Evolutionary conservation across 306 rosid genomes (phyloP).

Genomic region (Trifolium fragiferum): DNA sequence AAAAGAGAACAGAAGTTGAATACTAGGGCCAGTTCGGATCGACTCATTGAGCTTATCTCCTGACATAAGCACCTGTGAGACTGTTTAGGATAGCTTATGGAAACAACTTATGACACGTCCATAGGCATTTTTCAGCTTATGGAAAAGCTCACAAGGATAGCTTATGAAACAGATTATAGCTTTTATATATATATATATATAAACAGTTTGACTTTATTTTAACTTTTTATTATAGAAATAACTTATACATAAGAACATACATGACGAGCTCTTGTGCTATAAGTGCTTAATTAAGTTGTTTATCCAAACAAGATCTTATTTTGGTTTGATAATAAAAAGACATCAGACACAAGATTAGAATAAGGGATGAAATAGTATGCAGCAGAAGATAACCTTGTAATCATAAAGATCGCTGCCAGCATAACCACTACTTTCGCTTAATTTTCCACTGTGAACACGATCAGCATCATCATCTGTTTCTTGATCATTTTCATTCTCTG

Average conservation of each 20-base stretch:
- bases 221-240: neutral
- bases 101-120: neutral
- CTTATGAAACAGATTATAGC: neutral
- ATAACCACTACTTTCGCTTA: constrained; percentile 98
- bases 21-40: neutral
- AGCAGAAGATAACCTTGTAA: constrained; percentile 70
- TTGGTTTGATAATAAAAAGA: constrained; percentile 5
- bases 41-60: neutral
- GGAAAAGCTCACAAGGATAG: neutral
- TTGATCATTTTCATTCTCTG: constrained; percentile 89
- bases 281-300: neutral
- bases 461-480: constrained; percentile 93
- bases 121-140: neutral
- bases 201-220: neutral
- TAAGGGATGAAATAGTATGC: constrained; percentile 26
- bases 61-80: neutral
- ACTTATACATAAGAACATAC: neutral
- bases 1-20: constrained; percentile 9
- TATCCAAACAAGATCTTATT: neutral
- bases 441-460: constrained; percentile 88
- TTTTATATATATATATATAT: too few relatives aligned
- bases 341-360: neutral
- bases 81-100: neutral
- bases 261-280: neutral
- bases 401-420: constrained; percentile 98